phyloP scores from a whole-genome alignment of 2,329 filamentous ascomycete genomes.

The Exophiala calicioides region DNA sequence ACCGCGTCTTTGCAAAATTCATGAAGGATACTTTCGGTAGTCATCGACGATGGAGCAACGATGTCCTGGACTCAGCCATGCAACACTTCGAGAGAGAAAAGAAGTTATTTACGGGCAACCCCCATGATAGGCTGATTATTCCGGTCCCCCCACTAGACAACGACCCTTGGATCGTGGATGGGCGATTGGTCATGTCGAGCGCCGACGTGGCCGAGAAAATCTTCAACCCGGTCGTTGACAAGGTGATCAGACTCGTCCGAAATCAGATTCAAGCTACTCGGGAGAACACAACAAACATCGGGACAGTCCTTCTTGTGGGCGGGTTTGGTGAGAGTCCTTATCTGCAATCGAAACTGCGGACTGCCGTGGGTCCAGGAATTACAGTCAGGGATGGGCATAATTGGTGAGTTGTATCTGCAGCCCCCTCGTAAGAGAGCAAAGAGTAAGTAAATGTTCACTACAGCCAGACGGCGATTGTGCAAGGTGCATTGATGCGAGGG shows the following conservation, averaged over 20 bases:
- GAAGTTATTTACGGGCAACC: conserved; percentile 33
- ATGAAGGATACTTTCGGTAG: conserved; percentile 24
- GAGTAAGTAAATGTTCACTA: too few species aligned
- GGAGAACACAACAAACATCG: too few species aligned
- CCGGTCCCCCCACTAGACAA: conserved; percentile 32
- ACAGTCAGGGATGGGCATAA: conserved; percentile 30
- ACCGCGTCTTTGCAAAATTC: conserved; percentile 33
- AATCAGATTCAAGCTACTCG: conserved; percentile 55
- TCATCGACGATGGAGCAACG: conserved; percentile 29
- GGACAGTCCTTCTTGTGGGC: conserved; percentile 38
- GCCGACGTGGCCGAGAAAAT: conserved; percentile 27
- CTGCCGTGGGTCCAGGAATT: conserved; percentile 18
- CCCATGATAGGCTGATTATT: conserved; percentile 27
- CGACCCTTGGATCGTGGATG: conserved; percentile 23
- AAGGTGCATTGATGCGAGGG: too few species aligned
- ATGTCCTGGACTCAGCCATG: conserved; percentile 34
- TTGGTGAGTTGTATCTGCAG: conserved; percentile 32
- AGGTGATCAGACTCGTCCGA: conserved; percentile 29
- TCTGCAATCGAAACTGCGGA: conserved; percentile 30
- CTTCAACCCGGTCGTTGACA: conserved; percentile 30
- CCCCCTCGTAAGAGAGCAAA: too few species aligned
- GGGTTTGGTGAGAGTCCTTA: conserved; percentile 36
- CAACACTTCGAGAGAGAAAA: conserved; percentile 34
- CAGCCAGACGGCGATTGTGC: too few species aligned
- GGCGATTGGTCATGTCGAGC: conserved; percentile 29